These are phyloP conservation scores for Fusarium odoratissimum DNA, from an alignment of 2,329 filamentous ascomycete genomes.

Conservation along the genomic window DNA sequence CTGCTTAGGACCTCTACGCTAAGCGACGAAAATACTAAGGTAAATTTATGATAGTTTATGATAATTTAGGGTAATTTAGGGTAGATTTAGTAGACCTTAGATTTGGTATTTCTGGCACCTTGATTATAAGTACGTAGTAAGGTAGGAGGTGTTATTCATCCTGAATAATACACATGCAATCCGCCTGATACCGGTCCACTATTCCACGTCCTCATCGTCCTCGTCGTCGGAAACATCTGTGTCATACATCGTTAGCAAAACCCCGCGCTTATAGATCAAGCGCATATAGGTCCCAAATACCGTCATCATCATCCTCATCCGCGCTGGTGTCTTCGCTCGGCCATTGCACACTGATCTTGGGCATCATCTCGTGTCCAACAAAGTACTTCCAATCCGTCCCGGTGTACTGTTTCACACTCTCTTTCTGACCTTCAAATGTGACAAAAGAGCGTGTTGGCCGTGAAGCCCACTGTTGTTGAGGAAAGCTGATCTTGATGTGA, in stretches of 20 bases:
- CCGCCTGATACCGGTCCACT: not conserved
- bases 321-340: slow-evolving; percentile 23
- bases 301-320: slow-evolving; percentile 35
- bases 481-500: slow-evolving; percentile 48
- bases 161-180: not conserved
- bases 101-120: not conserved
- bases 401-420: slow-evolving; percentile 41
- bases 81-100: not conserved
- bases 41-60: not conserved
- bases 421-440: slow-evolving; percentile 24
- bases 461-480: slow-evolving; percentile 44
- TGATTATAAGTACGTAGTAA: too few species aligned
- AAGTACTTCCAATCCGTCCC: slow-evolving; percentile 53
- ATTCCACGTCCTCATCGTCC: slow-evolving; percentile 1
- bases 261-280: slow-evolving; percentile 37
- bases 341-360: slow-evolving; percentile 30
- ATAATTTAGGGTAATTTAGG: not conserved
- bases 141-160: too few species aligned
- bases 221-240: slow-evolving; percentile 21
- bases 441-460: slow-evolving; percentile 8
- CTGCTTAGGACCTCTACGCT: too few species aligned
- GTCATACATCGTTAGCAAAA: slow-evolving; percentile 29
- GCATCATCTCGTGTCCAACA: slow-evolving; percentile 45
- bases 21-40: too few species aligned
- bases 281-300: slow-evolving; percentile 47